Percentiles rank a stretch among this genome's conserved stretches.
Evolutionary conservation across 805 yeast species (phyloP).

Genomic region (Saturnispora gosingensis): DNA sequence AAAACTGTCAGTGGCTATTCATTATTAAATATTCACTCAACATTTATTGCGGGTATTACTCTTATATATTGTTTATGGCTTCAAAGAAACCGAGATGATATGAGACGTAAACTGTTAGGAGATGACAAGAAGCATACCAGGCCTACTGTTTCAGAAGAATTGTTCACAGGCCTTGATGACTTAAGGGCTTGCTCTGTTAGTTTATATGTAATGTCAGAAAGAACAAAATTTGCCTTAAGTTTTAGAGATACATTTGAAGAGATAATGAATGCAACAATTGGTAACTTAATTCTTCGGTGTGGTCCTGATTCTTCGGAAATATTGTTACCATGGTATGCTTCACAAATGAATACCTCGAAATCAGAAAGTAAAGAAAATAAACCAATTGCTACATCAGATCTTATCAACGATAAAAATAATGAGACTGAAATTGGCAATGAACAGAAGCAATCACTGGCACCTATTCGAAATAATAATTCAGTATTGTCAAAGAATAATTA

Average conservation of each 20-base stretch:
- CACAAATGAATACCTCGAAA: conserved; percentile 1
- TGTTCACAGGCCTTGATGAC: conserved; percentile 51
- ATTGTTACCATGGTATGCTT: conserved; percentile 27
- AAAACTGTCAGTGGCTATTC: conserved; percentile 56
- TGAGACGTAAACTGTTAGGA: conserved; percentile 44
- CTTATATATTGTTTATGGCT: conserved; percentile 59
- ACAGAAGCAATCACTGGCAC: neutral
- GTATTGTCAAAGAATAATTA: neutral
- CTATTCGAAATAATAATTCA: neutral
- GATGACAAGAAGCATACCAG: conserved; percentile 52
- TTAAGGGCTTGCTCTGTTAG: conserved; percentile 57
- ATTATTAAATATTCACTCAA: conserved; percentile 57
- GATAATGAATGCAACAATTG: conserved; percentile 54
- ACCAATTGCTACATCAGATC: neutral
- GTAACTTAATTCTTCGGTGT: conserved; percentile 51
- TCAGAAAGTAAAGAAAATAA: neutral
- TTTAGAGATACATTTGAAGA: conserved; percentile 64
- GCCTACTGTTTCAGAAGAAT: conserved; percentile 45
- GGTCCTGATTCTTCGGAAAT: conserved; percentile 55
- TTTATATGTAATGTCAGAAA: conserved; percentile 56
- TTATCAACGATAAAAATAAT: neutral
- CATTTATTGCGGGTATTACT: conserved; percentile 62
- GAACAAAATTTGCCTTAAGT: conserved; percentile 50
- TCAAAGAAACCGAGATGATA: conserved; percentile 51
- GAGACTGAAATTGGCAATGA: neutral